These are phyloP conservation scores for Boechera stricta DNA, from an alignment of 345 rosid species.

Conservation along the genomic window DNA sequence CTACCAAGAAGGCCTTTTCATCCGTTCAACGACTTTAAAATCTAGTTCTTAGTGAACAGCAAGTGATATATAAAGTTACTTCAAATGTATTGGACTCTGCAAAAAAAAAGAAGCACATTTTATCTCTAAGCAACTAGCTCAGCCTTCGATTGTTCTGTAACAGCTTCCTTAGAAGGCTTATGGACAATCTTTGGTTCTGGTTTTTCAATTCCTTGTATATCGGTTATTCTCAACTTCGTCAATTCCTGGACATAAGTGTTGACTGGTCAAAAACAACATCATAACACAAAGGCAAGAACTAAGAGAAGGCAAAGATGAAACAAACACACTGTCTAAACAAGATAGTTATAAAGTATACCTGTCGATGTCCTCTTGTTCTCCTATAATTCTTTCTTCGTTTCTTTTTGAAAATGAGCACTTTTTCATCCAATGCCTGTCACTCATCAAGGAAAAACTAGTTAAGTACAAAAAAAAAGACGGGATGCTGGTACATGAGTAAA, in stretches of 20 bases:
- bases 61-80: constrained; percentile 18
- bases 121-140: constrained; percentile 60
- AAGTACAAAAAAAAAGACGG: not conserved
- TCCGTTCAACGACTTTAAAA: not conserved
- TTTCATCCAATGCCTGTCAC: constrained; percentile 87
- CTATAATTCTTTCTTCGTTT: constrained; percentile 91
- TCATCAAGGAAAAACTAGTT: constrained; percentile 17
- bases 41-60: constrained; percentile 18
- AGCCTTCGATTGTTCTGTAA: constrained; percentile 57
- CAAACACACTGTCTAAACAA: constrained; percentile 1
- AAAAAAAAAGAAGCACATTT: not conserved
- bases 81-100: constrained; percentile 17
- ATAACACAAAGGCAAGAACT: not conserved
- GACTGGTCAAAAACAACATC: constrained; percentile 15
- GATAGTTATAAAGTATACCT: constrained; percentile 48
- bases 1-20: constrained; percentile 23
- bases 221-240: constrained; percentile 90
- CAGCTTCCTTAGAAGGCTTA: constrained; percentile 48
- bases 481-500: not conserved
- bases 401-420: constrained; percentile 92
- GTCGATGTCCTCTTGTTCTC: constrained; percentile 90
- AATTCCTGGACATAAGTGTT: constrained; percentile 64
- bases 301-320: constrained; percentile 18
- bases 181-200: constrained; percentile 50
- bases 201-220: constrained; percentile 87